Evolutionary conservation across 192 early-diverging fungal genomes (phyloP).

Genomic region (Pilobolus umbonatus): DNA sequence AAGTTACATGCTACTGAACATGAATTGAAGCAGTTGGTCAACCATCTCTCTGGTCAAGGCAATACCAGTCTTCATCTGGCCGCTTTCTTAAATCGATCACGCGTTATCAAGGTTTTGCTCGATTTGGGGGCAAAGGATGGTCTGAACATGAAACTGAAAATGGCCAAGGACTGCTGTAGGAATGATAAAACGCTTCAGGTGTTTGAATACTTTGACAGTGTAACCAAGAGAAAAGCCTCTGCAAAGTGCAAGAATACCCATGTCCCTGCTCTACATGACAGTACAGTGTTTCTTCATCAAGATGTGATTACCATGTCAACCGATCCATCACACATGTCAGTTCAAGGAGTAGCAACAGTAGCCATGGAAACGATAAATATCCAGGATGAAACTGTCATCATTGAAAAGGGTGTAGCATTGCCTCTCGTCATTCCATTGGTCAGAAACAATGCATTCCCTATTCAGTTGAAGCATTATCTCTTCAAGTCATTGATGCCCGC

Average conservation of each 20-base stretch:
- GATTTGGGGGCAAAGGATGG: constrained; percentile 11
- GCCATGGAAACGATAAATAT: neutral
- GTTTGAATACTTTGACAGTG: neutral
- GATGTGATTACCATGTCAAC: neutral
- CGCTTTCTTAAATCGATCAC: constrained; percentile 10
- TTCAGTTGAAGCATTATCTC: neutral
- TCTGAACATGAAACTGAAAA: neutral
- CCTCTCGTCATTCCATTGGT: neutral
- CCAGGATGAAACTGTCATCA: neutral
- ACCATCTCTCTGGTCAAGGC: constrained; percentile 24
- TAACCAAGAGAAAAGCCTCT: neutral
- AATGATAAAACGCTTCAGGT: neutral
- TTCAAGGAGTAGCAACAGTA: too few relatives aligned
- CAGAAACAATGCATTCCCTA: neutral
- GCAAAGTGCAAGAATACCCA: neutral
- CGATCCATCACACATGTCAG: too few relatives aligned
- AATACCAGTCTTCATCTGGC: constrained; percentile 24
- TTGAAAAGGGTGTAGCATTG: neutral
- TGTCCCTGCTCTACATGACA: neutral
- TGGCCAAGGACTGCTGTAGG: constrained; percentile 4
- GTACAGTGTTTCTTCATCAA: neutral
- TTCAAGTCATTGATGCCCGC: neutral
- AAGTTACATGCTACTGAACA: neutral
- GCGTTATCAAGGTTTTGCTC: constrained; percentile 15
- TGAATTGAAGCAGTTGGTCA: constrained; percentile 16